phyloP scores from a whole-genome alignment of 2,329 filamentous ascomycete species.

The Pyrenochaeta sp. region DNA sequence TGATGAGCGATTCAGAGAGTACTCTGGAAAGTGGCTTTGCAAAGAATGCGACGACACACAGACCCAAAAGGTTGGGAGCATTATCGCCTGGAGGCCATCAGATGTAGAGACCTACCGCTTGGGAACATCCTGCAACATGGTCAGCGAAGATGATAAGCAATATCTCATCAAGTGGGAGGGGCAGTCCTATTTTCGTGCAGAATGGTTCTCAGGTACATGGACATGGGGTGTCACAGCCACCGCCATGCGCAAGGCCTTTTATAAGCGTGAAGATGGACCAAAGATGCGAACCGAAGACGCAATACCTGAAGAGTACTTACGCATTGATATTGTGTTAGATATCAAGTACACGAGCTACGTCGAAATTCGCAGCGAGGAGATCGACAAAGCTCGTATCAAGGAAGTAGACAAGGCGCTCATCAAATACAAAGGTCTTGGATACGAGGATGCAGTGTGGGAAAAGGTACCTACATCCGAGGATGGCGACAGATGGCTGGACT shows the following conservation, averaged over 20 bases:
- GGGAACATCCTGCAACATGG: conserved; percentile 62
- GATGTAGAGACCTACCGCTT: conserved; percentile 64
- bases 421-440: conserved; percentile 92
- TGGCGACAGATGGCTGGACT: conserved; percentile 78
- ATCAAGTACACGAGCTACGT: conserved; percentile 72
- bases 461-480: conserved; percentile 73
- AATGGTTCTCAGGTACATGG: conserved; percentile 92
- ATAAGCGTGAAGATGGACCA: conserved; percentile 73
- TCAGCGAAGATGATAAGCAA: conserved; percentile 82
- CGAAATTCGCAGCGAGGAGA: conserved; percentile 68
- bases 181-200: conserved; percentile 80
- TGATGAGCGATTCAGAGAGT: conserved; percentile 73
- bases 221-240: conserved; percentile 74
- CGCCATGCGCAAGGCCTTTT: conserved; percentile 77
- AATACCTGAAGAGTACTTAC: conserved; percentile 84
- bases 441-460: conserved; percentile 93
- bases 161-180: conserved; percentile 91
- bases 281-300: conserved; percentile 79
- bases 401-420: conserved; percentile 79
- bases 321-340: conserved; percentile 87
- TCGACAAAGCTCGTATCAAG: conserved; percentile 75
- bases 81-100: conserved; percentile 87
- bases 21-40: conserved; percentile 80
- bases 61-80: conserved; percentile 71
- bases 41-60: conserved; percentile 73